A percentile compares a stretch with the other conserved stretches of the same genome.
Evolutionary conservation across 2,329 filamentous ascomycete species (phyloP).

Genomic region (Fusarium penzigii): DNA sequence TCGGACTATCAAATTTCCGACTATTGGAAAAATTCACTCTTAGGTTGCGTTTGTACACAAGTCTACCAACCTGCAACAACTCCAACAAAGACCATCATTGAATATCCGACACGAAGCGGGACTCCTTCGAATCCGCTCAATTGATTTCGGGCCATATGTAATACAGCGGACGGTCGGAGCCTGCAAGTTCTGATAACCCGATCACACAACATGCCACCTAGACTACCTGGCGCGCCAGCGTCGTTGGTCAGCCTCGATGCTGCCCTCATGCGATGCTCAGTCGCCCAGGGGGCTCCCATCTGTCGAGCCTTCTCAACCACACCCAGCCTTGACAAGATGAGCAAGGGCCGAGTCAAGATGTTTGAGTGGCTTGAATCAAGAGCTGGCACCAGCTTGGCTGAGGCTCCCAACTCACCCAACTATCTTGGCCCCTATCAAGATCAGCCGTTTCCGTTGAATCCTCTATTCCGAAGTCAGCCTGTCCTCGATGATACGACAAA

Average conservation of each 20-base stretch:
- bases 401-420: conserved; percentile 30
- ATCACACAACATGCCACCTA: conserved; percentile 33
- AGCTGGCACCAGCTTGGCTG: conserved; percentile 25
- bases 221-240: conserved; percentile 31
- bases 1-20: conserved; percentile 15
- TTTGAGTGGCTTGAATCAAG: conserved; percentile 38
- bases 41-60: background rate
- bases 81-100: conserved; percentile 13
- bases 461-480: conserved; percentile 66
- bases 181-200: conserved; percentile 17
- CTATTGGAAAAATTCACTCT: conserved; percentile 24
- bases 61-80: conserved; percentile 5
- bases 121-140: conserved; percentile 23
- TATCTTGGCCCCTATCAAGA: conserved; percentile 42
- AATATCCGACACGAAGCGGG: conserved; percentile 16
- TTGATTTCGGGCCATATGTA: conserved; percentile 26
- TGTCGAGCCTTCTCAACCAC: conserved; percentile 43
- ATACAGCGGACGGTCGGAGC: conserved; percentile 21
- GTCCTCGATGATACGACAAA: conserved; percentile 74
- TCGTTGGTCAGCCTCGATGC: conserved; percentile 35
- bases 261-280: conserved; percentile 19
- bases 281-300: conserved; percentile 15
- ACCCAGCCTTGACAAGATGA: conserved; percentile 39
- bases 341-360: conserved; percentile 39
- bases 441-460: conserved; percentile 75